Evolutionary conservation across 1,284 basidiomycete species (phyloP), one percentile per base, ranked within the genome.

Genomic region (Psilocybe mexicana): DNA sequence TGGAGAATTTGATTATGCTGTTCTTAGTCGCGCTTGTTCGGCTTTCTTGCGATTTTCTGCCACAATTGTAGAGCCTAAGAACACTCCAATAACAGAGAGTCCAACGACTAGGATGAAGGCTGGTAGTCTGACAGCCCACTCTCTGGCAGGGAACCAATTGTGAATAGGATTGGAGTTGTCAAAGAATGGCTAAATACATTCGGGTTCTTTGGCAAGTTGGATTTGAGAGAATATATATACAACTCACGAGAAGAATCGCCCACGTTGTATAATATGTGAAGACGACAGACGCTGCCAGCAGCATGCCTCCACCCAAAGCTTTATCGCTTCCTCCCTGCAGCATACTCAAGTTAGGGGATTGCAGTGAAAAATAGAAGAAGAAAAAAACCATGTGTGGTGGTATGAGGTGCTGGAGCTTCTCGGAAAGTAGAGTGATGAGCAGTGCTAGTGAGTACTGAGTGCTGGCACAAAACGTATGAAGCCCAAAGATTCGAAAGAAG

Each of bases 261-360:
- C 95, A 97, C 43, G 83, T 81, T 3, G 94, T 95, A 74, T 97
- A 98, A 73, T 97, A 97, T 23, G 83, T 75, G 75, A 96, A 96
- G 45, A 93, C 85, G 56, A 86, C 74, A 3, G 83, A 82, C 30
- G 93, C 91, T 61, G 83, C 79, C 63, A 91, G 76, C 69, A 97
- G 85, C 90, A 96, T 92, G 28, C 77, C 68, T 49, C 88, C 85
- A 56, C 94, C 94, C 23, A 94, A 76, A 47, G 82, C 75, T 76
- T 91, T 94, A 74, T 96, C 94, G 61, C 87, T 92, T 58, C 84
- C 71, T 33, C 85, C 88, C 94, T 96, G 49, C 4, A 44, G 51
- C 10, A 26, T 45, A 33, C n/a, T 50, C 10, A 51, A 23, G 25
- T 24, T 3, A 23, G 14, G 42, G 24, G 5, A 18, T 18, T 18